phyloP scores from a whole-genome alignment of 2,329 filamentous ascomycete species.

The Dactylellina cionopaga region DNA sequence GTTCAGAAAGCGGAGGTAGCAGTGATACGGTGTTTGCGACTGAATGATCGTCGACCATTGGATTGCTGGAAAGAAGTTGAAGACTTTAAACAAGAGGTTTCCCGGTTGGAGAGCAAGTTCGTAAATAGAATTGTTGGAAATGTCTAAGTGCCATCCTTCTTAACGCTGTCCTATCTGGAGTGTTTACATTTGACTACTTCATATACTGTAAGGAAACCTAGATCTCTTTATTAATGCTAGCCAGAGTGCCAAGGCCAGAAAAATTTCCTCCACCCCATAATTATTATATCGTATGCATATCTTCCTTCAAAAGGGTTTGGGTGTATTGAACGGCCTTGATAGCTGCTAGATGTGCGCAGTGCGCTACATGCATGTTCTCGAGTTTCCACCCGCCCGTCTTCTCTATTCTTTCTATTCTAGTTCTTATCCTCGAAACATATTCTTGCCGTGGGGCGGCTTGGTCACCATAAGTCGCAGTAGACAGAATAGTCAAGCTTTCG shows the following conservation, averaged over 20 bases:
- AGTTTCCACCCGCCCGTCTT: constrained; percentile 76
- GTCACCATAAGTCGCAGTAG: constrained; percentile 71
- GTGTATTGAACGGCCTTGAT: constrained; percentile 13
- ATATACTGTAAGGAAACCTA: too few relatives aligned
- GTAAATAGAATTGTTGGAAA: constrained; percentile 77
- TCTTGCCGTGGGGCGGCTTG: constrained; percentile 57
- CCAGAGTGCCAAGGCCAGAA: too few relatives aligned
- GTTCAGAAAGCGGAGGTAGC: constrained; percentile 79
- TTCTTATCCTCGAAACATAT: constrained; percentile 57
- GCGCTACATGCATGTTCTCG: constrained; percentile 5
- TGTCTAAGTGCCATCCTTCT: constrained; percentile 7
- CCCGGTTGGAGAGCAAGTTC: constrained; percentile 84
- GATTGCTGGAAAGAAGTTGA: constrained; percentile 96
- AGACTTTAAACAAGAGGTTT: constrained; percentile 87
- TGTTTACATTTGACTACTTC: too few relatives aligned
- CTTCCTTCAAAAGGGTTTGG: not conserved
- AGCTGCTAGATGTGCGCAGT: constrained; percentile 8
- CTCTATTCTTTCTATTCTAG: constrained; percentile 75
- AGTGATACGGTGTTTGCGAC: constrained; percentile 81
- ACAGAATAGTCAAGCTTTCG: constrained; percentile 77
- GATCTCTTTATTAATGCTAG: too few relatives aligned
- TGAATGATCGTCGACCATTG: constrained; percentile 85
- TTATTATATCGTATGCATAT: not conserved
- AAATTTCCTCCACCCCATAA: too few relatives aligned
- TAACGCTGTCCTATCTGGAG: not conserved